Evolutionary conservation across 306 rosid genomes (phyloP).

Genomic region (Prunus fruticosa): DNA sequence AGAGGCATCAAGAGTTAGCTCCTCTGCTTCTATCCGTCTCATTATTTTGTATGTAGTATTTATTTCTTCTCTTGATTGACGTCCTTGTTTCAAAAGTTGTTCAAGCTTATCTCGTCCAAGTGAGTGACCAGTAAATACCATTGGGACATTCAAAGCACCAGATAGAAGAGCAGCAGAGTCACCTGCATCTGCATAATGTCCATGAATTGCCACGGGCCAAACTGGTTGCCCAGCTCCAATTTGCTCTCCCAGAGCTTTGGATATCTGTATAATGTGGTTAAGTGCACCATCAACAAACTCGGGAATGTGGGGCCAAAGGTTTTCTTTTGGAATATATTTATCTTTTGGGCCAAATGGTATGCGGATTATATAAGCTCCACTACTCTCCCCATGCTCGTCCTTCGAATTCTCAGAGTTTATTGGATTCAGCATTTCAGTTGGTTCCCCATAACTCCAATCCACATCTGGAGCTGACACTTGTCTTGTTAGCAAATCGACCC

Average conservation of each 20-base stretch:
- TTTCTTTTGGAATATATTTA: conserved; percentile 50
- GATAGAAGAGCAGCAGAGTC: conserved; percentile 62
- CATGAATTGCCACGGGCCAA: conserved; percentile 64
- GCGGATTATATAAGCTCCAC: conserved; percentile 52
- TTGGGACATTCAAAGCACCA: conserved; percentile 58
- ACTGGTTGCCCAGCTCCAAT: conserved; percentile 48
- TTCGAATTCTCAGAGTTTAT: conserved; percentile 19
- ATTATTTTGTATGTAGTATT: conserved; percentile 52
- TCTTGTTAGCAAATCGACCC: conserved; percentile 59
- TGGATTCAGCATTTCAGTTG: conserved; percentile 58
- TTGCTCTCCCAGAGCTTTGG: conserved; percentile 57
- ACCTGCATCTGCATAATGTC: conserved; percentile 70
- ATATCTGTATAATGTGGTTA: conserved; percentile 49
- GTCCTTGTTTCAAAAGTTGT: conserved; percentile 59
- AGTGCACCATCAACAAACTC: conserved; percentile 59
- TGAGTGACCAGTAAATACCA: conserved; percentile 62
- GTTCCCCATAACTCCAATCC: conserved; percentile 62
- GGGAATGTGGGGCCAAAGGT: conserved; percentile 51
- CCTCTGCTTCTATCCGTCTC: conserved; percentile 71
- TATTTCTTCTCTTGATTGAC: conserved; percentile 59
- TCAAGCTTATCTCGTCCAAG: conserved; percentile 61
- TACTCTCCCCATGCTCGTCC: conserved; percentile 51
- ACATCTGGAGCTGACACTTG: conserved; percentile 57
- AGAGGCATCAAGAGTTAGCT: conserved; percentile 55
- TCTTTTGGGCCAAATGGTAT: conserved; percentile 59